A percentile compares a stretch with the other conserved stretches of the same genome.
Conservation (phyloP, 2,329 filamentous ascomycete genomes). For the Arthrobotrys megalospora region DNA sequence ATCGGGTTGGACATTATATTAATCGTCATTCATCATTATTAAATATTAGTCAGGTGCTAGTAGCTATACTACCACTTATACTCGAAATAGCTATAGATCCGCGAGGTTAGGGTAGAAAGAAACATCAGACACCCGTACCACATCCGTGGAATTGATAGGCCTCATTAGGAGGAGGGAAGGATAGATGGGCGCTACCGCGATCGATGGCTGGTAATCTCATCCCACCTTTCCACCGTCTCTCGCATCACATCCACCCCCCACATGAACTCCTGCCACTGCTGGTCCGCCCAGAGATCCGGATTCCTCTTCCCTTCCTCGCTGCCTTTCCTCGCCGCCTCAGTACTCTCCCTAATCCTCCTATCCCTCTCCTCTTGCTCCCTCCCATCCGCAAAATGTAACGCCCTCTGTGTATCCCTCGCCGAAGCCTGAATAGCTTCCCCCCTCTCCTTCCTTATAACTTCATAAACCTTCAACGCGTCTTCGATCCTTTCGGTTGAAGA, state of each 20-base stretch:
- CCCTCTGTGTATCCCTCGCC: constrained; percentile 71
- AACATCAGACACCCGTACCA: no score
- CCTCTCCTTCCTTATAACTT: constrained; percentile 73
- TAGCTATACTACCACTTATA: no score
- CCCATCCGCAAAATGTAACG: constrained; percentile 74
- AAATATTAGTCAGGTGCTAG: no score
- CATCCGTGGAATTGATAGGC: no score
- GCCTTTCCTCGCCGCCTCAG: constrained; percentile 39
- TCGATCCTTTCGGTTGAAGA: constrained; percentile 10
- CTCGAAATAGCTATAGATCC: no score
- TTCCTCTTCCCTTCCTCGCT: constrained; percentile 54
- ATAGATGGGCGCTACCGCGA: no score
- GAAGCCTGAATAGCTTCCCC: constrained; percentile 68
- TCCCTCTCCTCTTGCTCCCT: constrained; percentile 75
- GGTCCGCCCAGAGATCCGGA: constrained; percentile 65
- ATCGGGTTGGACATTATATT: no score
- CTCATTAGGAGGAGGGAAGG: no score
- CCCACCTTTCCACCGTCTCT: constrained; percentile 63
- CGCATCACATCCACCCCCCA: constrained; percentile 66
- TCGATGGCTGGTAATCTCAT: constrained; percentile 31
- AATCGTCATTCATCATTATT: no score
- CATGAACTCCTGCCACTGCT: constrained; percentile 65
- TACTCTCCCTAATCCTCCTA: constrained; percentile 68
- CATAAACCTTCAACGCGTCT: constrained; percentile 71
- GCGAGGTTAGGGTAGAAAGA: no score